Conservation (phyloP, 1,284 basidiomycete genomes). For the Puccinia hordei region DNA sequence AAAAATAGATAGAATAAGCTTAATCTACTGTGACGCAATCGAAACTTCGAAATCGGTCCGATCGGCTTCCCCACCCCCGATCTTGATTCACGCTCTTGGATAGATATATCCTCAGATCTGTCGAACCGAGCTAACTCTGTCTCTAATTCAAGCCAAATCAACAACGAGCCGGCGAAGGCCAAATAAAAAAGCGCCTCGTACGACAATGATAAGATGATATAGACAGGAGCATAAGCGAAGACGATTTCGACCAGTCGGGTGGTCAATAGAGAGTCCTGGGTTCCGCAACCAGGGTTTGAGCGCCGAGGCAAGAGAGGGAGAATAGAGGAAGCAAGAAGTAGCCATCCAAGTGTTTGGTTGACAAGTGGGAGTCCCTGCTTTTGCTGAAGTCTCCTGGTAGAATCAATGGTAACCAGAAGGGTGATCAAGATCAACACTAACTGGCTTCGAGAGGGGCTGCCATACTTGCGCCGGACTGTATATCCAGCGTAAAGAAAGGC, state of each 20-base stretch:
- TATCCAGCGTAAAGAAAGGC: slow-evolving; percentile 28
- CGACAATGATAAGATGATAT: slow-evolving; percentile 77
- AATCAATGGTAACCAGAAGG: slow-evolving; percentile 66
- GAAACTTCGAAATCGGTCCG: slow-evolving; percentile 59
- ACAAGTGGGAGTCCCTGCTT: slow-evolving; percentile 70
- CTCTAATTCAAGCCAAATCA: slow-evolving; percentile 74
- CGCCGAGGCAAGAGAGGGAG: slow-evolving; percentile 33
- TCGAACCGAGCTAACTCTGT: slow-evolving; percentile 57
- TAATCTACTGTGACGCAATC: slow-evolving; percentile 70
- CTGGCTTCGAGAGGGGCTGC: slow-evolving; percentile 53
- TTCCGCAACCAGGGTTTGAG: background rate
- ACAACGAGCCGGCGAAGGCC: slow-evolving; percentile 68
- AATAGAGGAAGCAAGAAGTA: slow-evolving; percentile 57
- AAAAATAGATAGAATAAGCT: slow-evolving; percentile 83
- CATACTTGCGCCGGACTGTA: background rate
- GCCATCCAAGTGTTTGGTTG: slow-evolving; percentile 72
- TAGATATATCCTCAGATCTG: background rate
- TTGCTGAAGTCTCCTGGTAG: slow-evolving; percentile 67
- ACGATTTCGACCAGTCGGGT: slow-evolving; percentile 53
- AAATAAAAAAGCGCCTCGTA: slow-evolving; percentile 80
- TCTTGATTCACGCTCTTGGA: background rate
- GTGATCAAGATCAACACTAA: slow-evolving; percentile 63
- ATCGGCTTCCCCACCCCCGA: background rate
- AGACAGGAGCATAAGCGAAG: slow-evolving; percentile 72
- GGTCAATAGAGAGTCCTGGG: slow-evolving; percentile 12